A percentile compares a stretch with the other conserved stretches of the same genome.
Evolutionary conservation across 208 protist genomes (phyloP).

Genomic region (Strigomonas galati): DNA sequence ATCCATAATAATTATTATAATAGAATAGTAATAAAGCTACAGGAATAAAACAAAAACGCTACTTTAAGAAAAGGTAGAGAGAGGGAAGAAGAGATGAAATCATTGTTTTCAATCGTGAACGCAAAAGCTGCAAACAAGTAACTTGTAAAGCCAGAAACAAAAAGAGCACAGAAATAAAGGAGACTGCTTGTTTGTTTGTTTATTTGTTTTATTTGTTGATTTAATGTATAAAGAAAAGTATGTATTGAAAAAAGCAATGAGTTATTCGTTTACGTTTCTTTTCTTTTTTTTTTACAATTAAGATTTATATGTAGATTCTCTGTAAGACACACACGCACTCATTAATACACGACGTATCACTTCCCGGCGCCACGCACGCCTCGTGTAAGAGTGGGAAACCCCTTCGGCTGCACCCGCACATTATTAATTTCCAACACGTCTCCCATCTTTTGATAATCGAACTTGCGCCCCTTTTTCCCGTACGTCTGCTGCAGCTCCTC

Average conservation of each 20-base stretch:
- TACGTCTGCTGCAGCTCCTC: constrained; percentile 80
- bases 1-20: no score
- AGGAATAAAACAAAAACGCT: neutral
- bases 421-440: constrained; percentile 92
- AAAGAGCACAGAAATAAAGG: neutral
- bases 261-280: neutral
- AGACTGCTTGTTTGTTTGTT: neutral
- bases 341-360: neutral
- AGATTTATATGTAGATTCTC: neutral
- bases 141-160: neutral
- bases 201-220: neutral
- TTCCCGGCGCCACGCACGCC: constrained; percentile 37
- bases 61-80: neutral
- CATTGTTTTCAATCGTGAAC: neutral
- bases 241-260: neutral
- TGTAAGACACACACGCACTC: neutral
- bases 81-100: neutral
- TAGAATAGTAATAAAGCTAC: neutral
- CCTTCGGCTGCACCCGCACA: constrained; percentile 83
- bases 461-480: constrained; percentile 72
- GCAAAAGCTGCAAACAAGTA: neutral
- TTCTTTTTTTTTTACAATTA: constrained; percentile 1
- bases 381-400: constrained; percentile 76
- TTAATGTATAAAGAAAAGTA: constrained; percentile 2
- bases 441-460: constrained; percentile 90